Evolutionary conservation across 371 early-diverging fungal genomes (phyloP), one percentile per base, ranked within the genome.

Genomic region (Mucor racemosus): DNA sequence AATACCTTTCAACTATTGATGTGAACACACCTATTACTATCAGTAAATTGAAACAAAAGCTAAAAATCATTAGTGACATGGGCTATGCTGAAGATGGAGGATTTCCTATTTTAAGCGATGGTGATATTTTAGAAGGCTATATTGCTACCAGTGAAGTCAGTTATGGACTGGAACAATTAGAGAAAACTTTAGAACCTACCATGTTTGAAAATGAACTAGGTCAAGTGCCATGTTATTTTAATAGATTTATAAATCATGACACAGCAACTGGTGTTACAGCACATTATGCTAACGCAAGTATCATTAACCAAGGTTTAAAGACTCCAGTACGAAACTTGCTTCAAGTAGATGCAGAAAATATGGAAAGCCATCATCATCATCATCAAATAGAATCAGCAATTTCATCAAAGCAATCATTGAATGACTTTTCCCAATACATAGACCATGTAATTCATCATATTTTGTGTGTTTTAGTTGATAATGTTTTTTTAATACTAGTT

Each of bases 121-220:
- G 82, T 17, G 71, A 84, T 41, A 69, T 85, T 1, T 74, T 98
- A 10, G 85, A 93, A 13, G 97, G 97, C 0, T 98, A 93, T 71
- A 90, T 97, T 57, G 92, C 91, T 0, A 89, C 89, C 19, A 86
- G 85, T 31, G 98, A 97, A 67, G 73, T 97, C 11, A 74, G 85
- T n/a, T 92, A 93, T 68, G 95, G 92, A 0, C 64, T 94, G 39
- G 78, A 79, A 38, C 76, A 76, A 40, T 68, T 86, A 44, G 78
- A 75, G 58, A 60, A 67, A 13, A 75, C 67, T 8, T 62, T 72
- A 53, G 75, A 73, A 21, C 58, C 69, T 0, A 77, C 81, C 0
- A 77, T 79, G 62, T 66, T 72, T 3, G 78, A 83, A 56, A 66
- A 71, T 60, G 64, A 81, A 64, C 36, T 70, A 46, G 11, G 63